Base-by-base conservation (phyloP, 495 filamentous ascomycete species). In the Trichoderma erinaceum region DNA sequence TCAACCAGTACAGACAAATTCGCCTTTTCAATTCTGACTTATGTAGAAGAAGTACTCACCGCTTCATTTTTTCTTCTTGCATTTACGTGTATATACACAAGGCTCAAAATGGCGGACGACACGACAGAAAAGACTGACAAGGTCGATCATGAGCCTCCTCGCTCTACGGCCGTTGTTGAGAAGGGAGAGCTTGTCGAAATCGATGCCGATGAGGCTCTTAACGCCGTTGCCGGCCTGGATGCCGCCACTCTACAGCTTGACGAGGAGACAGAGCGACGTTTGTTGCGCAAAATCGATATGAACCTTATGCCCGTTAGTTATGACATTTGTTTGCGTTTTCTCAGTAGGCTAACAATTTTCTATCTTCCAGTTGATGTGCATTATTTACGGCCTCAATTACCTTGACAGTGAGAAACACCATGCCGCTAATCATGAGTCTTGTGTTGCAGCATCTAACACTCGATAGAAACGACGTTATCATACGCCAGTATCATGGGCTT, bases 301-400 rank as follows among this genome's bases (percentile, higher is more conserved):
- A 68, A 69, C 58, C 71, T 73, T 43, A 65, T 73, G n/a, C 72
- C 72, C 38, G 80, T 81, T 70, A 71, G 88, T 29, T 81, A 80
- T 4, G 80, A 87, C 50, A 87, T 81, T 52, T 21, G 10, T 8
- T 10, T 52, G 18, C 21, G 48, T 52, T 27, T 18, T 58, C 11
- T 15, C 44, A 48, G 13, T n/a, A 7, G 44, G n/a, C 44, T 48
- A n/a, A 48, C 29, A 1, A 29, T 29, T 48, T n/a, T 12, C 18
- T 16, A 15, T 0, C 44, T n/a, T 16, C 4, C 13, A 61, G 56
- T 13, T 61, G 3, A 61, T 61, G 56, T 61, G 56, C 16, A 27
- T 61, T 16, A 25, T 61, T 18, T 61, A 61, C n/a, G 56, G 56
- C 23, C 56, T 61, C 27, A 61, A 61, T 21, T 61, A 61, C 16